Percentiles rank a stretch among this genome's conserved stretches.
These are phyloP conservation scores for Triticum aestivum DNA, from an alignment of 176 grass and related monocot genomes.

Conservation along the genomic window DNA sequence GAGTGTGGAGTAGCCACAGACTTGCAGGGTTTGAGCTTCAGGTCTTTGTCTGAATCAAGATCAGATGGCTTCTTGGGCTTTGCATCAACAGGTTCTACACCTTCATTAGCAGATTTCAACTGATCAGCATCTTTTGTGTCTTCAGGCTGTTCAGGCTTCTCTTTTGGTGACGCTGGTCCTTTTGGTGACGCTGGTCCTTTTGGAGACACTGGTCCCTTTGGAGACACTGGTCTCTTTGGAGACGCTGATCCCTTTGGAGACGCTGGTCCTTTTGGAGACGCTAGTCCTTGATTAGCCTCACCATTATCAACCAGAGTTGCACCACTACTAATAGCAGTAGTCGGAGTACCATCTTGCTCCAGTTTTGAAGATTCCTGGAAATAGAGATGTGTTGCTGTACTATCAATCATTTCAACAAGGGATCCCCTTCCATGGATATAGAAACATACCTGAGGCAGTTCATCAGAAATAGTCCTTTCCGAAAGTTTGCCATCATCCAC, in stretches of 20 bases:
- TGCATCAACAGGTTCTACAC: conserved; percentile 12
- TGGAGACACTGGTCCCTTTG: conserved; percentile 52
- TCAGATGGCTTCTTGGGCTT: conserved; percentile 21
- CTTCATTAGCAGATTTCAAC: conserved; percentile 43
- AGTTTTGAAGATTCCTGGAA: conserved; percentile 59
- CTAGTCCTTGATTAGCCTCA: conserved; percentile 38
- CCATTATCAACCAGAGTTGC: conserved; percentile 46
- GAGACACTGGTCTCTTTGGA: conserved; percentile 47
- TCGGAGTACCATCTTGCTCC: conserved; percentile 45
- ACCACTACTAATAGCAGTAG: conserved; percentile 32
- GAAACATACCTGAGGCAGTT: conserved; percentile 59
- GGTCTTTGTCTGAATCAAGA: conserved; percentile 29
- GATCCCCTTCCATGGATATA: not conserved
- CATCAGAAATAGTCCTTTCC: conserved; percentile 85
- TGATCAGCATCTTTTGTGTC: conserved; percentile 43
- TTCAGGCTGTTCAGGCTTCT: conserved; percentile 43
- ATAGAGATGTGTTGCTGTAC: not conserved
- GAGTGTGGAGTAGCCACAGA: conserved; percentile 30
- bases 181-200: conserved; percentile 56
- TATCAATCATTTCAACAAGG: conserved; percentile 1
- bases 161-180: conserved; percentile 57
- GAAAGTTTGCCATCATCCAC: conserved; percentile 80
- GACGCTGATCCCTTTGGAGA: conserved; percentile 55
- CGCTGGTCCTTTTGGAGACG: conserved; percentile 54
- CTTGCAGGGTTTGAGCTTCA: conserved; percentile 15